These are phyloP conservation scores for Hypoxylon intermedium DNA, from an alignment of 495 filamentous ascomycete species.

Conservation along the genomic window DNA sequence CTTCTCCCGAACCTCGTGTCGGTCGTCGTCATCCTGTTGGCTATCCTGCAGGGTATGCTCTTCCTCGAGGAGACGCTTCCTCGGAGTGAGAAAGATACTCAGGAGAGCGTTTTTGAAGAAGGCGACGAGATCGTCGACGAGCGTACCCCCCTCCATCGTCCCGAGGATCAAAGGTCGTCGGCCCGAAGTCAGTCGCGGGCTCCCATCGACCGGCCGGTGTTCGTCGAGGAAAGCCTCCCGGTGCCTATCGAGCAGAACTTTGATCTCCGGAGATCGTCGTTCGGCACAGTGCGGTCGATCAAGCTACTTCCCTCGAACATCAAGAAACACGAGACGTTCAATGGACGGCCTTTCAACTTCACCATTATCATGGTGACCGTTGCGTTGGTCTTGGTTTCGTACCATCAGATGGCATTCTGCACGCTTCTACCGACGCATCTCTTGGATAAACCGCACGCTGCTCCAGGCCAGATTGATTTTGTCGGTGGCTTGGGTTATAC, in stretches of 20 bases:
- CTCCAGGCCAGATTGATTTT: conserved; percentile 35
- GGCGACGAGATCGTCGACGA: conserved; percentile 30
- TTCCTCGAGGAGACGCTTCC: conserved; percentile 91
- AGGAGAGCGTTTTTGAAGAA: conserved; percentile 24
- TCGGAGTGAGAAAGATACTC: conserved; percentile 1
- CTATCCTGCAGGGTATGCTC: conserved; percentile 75
- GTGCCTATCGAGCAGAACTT: conserved; percentile 39
- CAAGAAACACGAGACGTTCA: conserved; percentile 17
- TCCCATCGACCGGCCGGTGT: conserved; percentile 27
- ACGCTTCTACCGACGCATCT: conserved; percentile 42
- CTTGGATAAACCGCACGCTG: conserved; percentile 30
- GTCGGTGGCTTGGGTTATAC: conserved; percentile 69
- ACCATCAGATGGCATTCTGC: conserved; percentile 46
- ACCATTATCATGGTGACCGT: conserved; percentile 43
- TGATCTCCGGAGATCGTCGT: conserved; percentile 40
- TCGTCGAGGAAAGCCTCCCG: conserved; percentile 38
- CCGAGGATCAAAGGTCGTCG: conserved; percentile 3
- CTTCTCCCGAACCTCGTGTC: conserved; percentile 87
- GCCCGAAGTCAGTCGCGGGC: conserved; percentile 15
- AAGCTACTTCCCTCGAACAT: conserved; percentile 10
- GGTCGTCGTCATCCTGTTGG: conserved; percentile 70
- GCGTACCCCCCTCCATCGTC: conserved; percentile 33
- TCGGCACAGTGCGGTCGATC: conserved; percentile 42
- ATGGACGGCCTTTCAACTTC: conserved; percentile 36
- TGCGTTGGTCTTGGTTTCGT: conserved; percentile 39